Evolutionary conservation across 2,329 filamentous ascomycete species (phyloP).

Genomic region (Diaporthe humulicola): DNA sequence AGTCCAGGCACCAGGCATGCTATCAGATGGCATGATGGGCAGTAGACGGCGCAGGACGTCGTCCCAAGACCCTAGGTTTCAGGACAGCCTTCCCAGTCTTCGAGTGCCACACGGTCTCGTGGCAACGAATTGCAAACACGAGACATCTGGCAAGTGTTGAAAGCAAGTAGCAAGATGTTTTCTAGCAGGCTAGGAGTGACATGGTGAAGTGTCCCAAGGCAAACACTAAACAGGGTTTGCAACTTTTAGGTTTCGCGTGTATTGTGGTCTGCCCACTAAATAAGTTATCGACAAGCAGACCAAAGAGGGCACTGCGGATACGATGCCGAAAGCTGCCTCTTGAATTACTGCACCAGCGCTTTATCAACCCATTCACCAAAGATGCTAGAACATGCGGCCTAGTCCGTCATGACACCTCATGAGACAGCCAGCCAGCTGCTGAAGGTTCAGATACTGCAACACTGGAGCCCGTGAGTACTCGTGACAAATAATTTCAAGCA

Average conservation of each 20-base stretch:
- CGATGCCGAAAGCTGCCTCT: no score
- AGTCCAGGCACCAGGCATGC: constrained; percentile 7
- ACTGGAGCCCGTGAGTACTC: background rate
- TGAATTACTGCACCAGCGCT: background rate
- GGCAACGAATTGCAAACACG: background rate
- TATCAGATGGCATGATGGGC: background rate
- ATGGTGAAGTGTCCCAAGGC: no score
- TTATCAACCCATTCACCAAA: no score
- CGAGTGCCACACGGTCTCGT: background rate
- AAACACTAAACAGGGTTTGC: background rate
- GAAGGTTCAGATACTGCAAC: background rate
- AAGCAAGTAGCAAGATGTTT: background rate
- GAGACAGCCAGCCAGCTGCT: background rate
- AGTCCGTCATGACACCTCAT: background rate
- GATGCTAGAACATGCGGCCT: background rate
- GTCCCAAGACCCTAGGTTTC: background rate
- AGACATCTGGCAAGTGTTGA: background rate
- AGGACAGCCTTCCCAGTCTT: background rate
- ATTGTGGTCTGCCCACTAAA: background rate
- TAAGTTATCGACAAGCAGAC: background rate
- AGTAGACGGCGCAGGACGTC: background rate
- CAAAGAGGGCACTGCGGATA: background rate
- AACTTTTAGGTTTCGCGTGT: no score
- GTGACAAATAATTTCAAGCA: no score
- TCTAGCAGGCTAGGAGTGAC: background rate